Base-by-base conservation (phyloP, 495 filamentous ascomycete genomes). In the Tuber magnatum region DNA sequence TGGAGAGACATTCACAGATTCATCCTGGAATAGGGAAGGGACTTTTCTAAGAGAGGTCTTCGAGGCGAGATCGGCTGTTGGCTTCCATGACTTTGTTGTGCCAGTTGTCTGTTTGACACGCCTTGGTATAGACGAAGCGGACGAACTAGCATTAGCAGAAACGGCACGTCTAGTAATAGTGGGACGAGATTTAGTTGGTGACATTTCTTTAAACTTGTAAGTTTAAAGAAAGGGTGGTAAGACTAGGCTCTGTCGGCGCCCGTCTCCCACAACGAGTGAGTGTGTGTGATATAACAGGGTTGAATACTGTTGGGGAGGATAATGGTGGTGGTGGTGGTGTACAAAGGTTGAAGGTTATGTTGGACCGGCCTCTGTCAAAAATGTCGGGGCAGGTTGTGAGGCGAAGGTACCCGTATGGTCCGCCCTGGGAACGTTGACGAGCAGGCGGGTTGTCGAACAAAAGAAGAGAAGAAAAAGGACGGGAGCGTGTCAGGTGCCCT, bases 71-170 rank as follows among this genome's bases (percentile, higher is more conserved):
- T 69, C 68, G 73, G 48, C 46, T 44, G 40, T 12, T 72, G 65
- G 20, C 78, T 79, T 56, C 65, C 68, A 43, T 71, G 48, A 44
- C 71, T 71, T 76, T 69, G 71, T 75, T 68, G 28, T 68, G 20
- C 38, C 28, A 32, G 40, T 61, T n/a, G 72, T 48, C n/a, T 71
- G 75, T 75, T 79, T 82, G 68, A 80, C 72, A 39, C 77, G 77
- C 69, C 80, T 80, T 35, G 80, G 80, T 43, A 81, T 82, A 43
- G 73, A 77, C 9, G 80, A 82, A 39, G 73, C 71, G 18, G 74
- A 76, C 40, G 78, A 68, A 69, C 73, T 68, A 46, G 71, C 48
- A 72, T 65, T 35, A 65, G 77, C 46, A 51, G 77, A 69, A 35
- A 65, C 56, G 24, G 68, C 70, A 41, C 72, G 76, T 68, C 32